Evolutionary conservation across 73 alveolate species (phyloP).

Genomic region (Tetrahymena borealis): DNA sequence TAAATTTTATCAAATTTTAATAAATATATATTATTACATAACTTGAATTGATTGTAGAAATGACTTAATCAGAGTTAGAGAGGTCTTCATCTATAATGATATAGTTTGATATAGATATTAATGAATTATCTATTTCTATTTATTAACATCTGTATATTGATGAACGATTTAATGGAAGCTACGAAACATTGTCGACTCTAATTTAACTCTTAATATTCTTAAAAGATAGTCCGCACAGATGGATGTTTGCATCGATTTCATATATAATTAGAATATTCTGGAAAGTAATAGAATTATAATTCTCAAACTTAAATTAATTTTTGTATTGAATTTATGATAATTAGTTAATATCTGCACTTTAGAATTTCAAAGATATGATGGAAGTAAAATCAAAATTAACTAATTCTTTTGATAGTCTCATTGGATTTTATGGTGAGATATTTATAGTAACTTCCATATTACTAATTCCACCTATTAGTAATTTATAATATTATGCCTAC

Average conservation of each 20-base stretch:
- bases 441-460: not conserved
- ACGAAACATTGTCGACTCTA: not conserved
- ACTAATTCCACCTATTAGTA: not conserved
- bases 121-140: not conserved
- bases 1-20: no score
- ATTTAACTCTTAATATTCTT: not conserved
- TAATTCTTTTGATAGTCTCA: not conserved
- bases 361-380: not conserved
- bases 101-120: not conserved
- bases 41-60: no score
- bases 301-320: not conserved
- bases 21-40: no score
- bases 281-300: not conserved
- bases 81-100: not conserved
- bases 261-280: not conserved
- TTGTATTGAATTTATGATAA: not conserved
- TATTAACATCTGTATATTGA: not conserved
- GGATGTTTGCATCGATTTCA: no score
- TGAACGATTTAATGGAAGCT: not conserved
- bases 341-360: no score
- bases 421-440: not conserved
- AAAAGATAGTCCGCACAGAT: not conserved
- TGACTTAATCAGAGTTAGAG: no score
- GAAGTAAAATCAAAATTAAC: not conserved
- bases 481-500: not conserved